Conservation (phyloP, 2,329 filamentous ascomycete species). For the Lecanosticta acicola region DNA sequence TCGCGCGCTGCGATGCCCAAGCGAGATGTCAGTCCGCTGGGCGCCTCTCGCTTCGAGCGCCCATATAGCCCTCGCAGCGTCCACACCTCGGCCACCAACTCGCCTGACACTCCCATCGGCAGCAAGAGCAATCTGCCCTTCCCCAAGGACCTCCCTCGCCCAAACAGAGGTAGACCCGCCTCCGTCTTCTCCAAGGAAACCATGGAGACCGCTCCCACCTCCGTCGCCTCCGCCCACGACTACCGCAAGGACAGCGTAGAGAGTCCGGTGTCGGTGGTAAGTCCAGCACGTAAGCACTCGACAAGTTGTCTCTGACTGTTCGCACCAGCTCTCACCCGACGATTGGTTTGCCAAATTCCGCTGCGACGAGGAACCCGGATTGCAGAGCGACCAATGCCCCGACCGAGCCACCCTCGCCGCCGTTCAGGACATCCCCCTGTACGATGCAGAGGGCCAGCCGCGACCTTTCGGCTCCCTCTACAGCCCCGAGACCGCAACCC, state of each 20-base stretch:
- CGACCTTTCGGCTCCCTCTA: slow-evolving; percentile 60
- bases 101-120: slow-evolving; percentile 14
- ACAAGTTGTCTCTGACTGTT: too few relatives aligned
- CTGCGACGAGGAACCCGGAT: slow-evolving; percentile 25
- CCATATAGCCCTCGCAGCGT: slow-evolving; percentile 12
- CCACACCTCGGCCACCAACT: slow-evolving; percentile 12
- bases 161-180: too few relatives aligned
- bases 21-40: slow-evolving; percentile 20
- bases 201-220: slow-evolving; percentile 17
- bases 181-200: slow-evolving; percentile 15
- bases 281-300: too few relatives aligned
- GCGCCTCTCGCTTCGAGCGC: slow-evolving; percentile 28
- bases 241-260: slow-evolving; percentile 1
- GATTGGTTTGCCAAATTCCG: slow-evolving; percentile 35
- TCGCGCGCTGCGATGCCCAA: not conserved
- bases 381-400: slow-evolving; percentile 30
- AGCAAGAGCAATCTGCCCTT: slow-evolving; percentile 5
- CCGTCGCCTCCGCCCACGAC: slow-evolving; percentile 9
- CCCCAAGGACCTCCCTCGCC: too few relatives aligned
- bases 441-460: slow-evolving; percentile 56
- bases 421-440: slow-evolving; percentile 40
- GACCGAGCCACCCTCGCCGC: slow-evolving; percentile 30
- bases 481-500: slow-evolving; percentile 40
- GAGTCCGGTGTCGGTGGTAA: slow-evolving; percentile 2
- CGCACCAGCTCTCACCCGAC: slow-evolving; percentile 16